Base-by-base conservation (phyloP, 192 early-diverging fungal genomes). In the Gonapodya sp. region DNA sequence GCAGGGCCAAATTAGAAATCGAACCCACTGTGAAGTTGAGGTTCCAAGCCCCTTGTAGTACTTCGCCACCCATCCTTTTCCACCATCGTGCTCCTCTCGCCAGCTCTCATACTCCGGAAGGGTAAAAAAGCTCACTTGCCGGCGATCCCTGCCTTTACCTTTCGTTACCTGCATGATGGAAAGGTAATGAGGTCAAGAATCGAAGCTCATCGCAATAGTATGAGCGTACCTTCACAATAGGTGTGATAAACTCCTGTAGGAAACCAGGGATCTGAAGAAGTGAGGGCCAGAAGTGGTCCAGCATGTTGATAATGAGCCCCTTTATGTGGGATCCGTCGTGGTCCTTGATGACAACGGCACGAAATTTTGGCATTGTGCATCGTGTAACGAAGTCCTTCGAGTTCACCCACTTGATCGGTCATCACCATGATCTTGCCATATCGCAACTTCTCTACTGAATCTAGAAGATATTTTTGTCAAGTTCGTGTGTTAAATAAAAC, bases 361-460 rank as follows among this genome's bases (percentile, higher is more conserved):
- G 64, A 16, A 72, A 16, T 18, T 16, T 72, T 72, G 16, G 64
- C 16, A 30, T 72, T 16, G 64, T 36, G 81, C 18, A 82, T 84
- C 84, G 85, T 84, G 34, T 35, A 34, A 80, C 36, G 31, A 81
- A 2, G 84, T n/a, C n/a, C n/a, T n/a, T n/a, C n/a, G 35, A 31
- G 78, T 31, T 0, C 18, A 14, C 82, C 80, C 81, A 88, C 86
- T 81, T 97, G 97, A 92, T 99, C 97, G 1, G 96, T 94, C 97
- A 99, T 99, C 79, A 98, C 96, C 92, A 99, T 97, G 16, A 99
- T 87, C 78, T 93, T 92, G 0, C 96, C 97, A 84, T 99, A 99
- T 78, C 97, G 90, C 85, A 99, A 86, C 34, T 64, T 64, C 24
- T 64, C 46, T 64, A 64, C 46, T 64, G 46, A 64, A 64, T 64